Evolutionary conservation across 352 stramenopile species (phyloP), one percentile per base, ranked within the genome.

Genomic region (Phytophthora chlamydospora): DNA sequence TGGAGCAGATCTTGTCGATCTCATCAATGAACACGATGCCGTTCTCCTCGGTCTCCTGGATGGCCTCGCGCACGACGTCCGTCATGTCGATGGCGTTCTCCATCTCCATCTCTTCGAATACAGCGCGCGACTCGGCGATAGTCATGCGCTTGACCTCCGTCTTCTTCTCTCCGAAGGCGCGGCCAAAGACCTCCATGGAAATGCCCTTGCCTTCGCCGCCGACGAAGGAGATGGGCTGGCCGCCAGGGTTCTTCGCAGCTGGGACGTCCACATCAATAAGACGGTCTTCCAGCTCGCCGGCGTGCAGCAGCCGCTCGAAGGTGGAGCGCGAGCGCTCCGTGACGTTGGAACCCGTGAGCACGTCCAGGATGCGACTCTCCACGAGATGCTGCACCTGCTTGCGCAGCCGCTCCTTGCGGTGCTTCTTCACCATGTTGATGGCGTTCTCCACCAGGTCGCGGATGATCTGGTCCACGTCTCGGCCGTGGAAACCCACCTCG

Each of bases 21-120:
- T 99, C 98, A 77, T 99, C 98, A 62, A 99, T 99, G 72, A 99
- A 99, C 31, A 99, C 98, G 67, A 99, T 99, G 12, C 98, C 98
- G 56, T 97, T 98, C 80, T 99, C 95, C 71, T 99, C 97, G 6
- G 98, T 98, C 65, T 96, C 83, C n/a, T 73, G 72, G 39, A 96
- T 92, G 10, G 87, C 85, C 44, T 96, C 85, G 32, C 83, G 82
- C 62, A 95, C 76, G 6, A 97, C 88, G 48, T 97, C 89, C 46
- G 77, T 85, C 82, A 93, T 97, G 67, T 96, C 90, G 56, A 96
- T 94, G 16, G 85, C 81, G 56, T 97, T 97, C 58, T 99, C 97
- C 65, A 99, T 89, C 74, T 99, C 96, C 62, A 98, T 90, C 67
- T 99, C 94, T 49, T 98, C 83, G 67, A 99, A 97, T 51, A 99